These are phyloP conservation scores for Ceratopteris richardii DNA, from an alignment of 75 land plant species.

Conservation along the genomic window DNA sequence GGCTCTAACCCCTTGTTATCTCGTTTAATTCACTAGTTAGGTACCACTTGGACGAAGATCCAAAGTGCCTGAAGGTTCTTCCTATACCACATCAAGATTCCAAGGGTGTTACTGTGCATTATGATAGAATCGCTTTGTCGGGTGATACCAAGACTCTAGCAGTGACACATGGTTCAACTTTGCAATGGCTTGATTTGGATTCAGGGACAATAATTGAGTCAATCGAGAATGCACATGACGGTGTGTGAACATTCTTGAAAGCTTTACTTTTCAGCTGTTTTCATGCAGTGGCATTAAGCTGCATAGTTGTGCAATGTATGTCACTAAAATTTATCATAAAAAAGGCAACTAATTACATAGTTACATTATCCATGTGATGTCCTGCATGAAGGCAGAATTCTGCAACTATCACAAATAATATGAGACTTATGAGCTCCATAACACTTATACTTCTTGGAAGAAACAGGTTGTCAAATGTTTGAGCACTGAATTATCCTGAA, in stretches of 20 bases:
- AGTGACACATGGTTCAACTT: conserved; percentile 62
- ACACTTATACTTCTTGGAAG: too few species aligned
- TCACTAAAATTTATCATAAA: too few species aligned
- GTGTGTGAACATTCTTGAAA: conserved; percentile 23
- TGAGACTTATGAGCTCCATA: too few species aligned
- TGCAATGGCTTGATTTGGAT: conserved; percentile 78
- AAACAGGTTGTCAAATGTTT: too few species aligned
- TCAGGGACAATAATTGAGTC: conserved; percentile 83
- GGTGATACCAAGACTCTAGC: conserved; percentile 80
- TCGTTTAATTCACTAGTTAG: conserved; percentile 32
- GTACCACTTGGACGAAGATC: conserved; percentile 96
- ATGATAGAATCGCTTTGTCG: conserved; percentile 80
- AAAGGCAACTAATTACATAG: too few species aligned
- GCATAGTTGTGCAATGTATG: background rate
- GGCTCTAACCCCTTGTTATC: background rate
- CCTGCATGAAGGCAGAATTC: too few species aligned
- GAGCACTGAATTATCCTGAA: too few species aligned
- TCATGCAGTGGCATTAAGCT: background rate
- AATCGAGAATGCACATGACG: conserved; percentile 92
- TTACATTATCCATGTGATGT: too few species aligned
- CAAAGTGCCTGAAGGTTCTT: conserved; percentile 84
- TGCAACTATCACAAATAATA: too few species aligned
- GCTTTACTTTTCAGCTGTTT: background rate
- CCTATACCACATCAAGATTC: conserved; percentile 67
- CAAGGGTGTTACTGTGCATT: conserved; percentile 49